Percentiles rank a stretch among this genome's conserved stretches.
Evolutionary conservation across 2,329 filamentous ascomycete species (phyloP).

Genomic region (Aspergillus sp.): DNA sequence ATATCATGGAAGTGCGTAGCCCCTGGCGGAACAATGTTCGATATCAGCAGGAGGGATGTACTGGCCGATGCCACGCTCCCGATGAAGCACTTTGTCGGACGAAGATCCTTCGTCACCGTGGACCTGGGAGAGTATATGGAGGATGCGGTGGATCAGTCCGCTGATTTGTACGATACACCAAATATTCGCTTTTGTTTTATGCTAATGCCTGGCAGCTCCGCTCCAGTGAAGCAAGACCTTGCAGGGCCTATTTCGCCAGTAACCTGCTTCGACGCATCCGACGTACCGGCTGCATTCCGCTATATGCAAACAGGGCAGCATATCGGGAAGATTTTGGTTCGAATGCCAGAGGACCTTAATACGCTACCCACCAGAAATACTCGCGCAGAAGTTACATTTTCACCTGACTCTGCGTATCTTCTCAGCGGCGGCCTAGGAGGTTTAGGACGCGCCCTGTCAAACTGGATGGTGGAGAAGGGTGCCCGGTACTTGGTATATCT

Average conservation of each 20-base stretch:
- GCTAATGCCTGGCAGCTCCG: background rate
- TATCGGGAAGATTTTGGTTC: constrained; percentile 43
- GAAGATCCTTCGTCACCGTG: constrained; percentile 13
- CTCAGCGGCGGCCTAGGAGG: constrained; percentile 19
- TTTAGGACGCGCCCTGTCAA: constrained; percentile 14
- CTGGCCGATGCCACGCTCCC: constrained; percentile 13
- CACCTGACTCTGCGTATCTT: constrained; percentile 18
- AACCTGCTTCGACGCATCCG: background rate
- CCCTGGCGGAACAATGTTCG: constrained; percentile 6
- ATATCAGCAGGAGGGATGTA: constrained; percentile 2
- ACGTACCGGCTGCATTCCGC: constrained; percentile 23
- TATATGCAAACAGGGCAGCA: constrained; percentile 37
- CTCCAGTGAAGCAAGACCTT: background rate
- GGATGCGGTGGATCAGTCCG: background rate
- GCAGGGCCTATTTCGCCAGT: background rate
- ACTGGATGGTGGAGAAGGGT: constrained; percentile 17
- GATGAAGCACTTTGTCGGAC: constrained; percentile 19
- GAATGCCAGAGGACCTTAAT: constrained; percentile 15
- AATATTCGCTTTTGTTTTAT: too few species aligned
- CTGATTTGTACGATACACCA: background rate
- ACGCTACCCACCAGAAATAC: background rate
- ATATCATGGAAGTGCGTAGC: constrained; percentile 29
- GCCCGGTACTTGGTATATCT: constrained; percentile 16
- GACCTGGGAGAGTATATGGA: constrained; percentile 3
- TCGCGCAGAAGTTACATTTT: constrained; percentile 19